Base-by-base conservation (phyloP, 805 yeast genomes). In the Nakazawaea anatomiae region DNA sequence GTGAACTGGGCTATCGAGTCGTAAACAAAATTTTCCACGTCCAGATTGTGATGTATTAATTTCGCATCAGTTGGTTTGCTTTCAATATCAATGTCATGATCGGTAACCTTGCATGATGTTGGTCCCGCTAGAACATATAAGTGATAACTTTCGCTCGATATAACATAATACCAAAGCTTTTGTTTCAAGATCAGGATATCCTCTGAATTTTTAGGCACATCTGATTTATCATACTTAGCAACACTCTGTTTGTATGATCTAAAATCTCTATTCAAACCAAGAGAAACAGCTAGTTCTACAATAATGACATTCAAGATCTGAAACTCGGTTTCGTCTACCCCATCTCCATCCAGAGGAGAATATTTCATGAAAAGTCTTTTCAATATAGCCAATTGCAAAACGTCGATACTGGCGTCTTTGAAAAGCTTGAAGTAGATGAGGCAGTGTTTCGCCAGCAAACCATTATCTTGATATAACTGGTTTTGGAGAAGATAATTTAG, bases 291-390 rank as follows among this genome's bases (percentile, higher is more conserved):
- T 63, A 72, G 69, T 41, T 71, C 69, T 8, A 65, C 52, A 6
- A 74, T 54, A 36, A 73, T 54, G 1, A 74, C 74, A 35, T 62
- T 65, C 44, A 63, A 65, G 3, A 72, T 63, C 36, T 60, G 63
- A 1, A 76, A 69, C 50, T 72, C 75, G 14, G 71, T 64, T 9
- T 72, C 73, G 43, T 71, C 74, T 3, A 65, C 60, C 6, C 78
- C 78, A 55, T 78, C 82, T 27, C 79, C 77, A 57, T 76, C 78
- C 57, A 76, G 80, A 4, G 77, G 80, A 0, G 78, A 67, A 53
- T 65, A 56, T 34, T 58, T 62, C 55, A 64, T 74, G 62, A 78
- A 78, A 39, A 66, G 55, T 52, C 76, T 63, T 36, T 69, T 57
- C 41, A 69, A 61, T 42, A 74, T 53, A 4, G 75, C 61, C 31